Evolutionary conservation across 1,284 basidiomycete genomes (phyloP).

Genomic region (Austropuccinia psidii): DNA sequence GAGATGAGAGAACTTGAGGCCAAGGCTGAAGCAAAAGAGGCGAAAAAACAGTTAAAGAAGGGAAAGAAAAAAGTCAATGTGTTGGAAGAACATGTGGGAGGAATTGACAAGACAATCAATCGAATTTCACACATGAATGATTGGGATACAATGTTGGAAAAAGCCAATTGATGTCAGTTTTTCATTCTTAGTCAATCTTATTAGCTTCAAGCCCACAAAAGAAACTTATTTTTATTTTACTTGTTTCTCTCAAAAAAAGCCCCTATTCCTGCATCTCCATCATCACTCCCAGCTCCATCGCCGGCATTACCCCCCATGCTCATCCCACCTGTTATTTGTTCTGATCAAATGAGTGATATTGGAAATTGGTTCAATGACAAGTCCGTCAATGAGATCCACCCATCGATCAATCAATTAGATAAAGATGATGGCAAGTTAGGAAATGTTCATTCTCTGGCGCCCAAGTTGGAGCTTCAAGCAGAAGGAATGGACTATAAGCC

Average conservation of each 20-base stretch:
- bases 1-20: conserved; percentile 24
- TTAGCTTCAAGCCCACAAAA: background rate
- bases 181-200: background rate
- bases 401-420: background rate
- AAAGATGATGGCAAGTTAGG: conserved; percentile 23
- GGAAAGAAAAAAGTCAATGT: conserved; percentile 27
- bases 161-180: conserved; percentile 13
- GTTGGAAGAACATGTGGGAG: background rate
- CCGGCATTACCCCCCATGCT: conserved; percentile 13
- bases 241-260: no score
- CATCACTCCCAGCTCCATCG: background rate
- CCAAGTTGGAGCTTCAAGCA: conserved; percentile 29
- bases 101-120: background rate
- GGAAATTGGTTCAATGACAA: conserved; percentile 30
- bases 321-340: background rate
- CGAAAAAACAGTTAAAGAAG: conserved; percentile 17
- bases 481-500: conserved; percentile 29
- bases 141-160: conserved; percentile 23
- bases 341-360: conserved; percentile 15
- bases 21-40: conserved; percentile 22
- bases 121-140: conserved; percentile 14
- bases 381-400: no score
- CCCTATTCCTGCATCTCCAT: conserved; percentile 2
- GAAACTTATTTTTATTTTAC: background rate
- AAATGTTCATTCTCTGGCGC: conserved; percentile 15